Percentiles rank a stretch among this genome's conserved stretches.
Conservation (phyloP, 2,329 filamentous ascomycete species). For the Penicillium sp. region DNA sequence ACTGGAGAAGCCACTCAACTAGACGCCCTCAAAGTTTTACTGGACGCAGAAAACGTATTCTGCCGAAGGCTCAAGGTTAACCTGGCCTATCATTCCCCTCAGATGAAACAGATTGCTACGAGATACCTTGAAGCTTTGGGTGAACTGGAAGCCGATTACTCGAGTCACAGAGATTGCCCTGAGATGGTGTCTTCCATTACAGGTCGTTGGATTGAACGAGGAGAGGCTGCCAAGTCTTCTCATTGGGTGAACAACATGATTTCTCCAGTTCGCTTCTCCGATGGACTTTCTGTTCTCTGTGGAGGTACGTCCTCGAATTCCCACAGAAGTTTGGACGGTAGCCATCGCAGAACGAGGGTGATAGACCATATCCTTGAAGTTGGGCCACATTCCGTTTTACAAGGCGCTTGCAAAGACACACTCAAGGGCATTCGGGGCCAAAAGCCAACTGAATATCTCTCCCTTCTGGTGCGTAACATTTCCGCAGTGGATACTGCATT, state of each 20-base stretch:
- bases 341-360: neutral
- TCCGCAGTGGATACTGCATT: conserved; percentile 1
- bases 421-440: neutral
- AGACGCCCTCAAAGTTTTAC: neutral
- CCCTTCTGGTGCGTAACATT: neutral
- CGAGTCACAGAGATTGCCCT: neutral
- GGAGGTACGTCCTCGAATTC: neutral
- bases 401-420: conserved; percentile 1
- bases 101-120: conserved; percentile 8
- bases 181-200: neutral
- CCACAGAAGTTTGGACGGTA: neutral
- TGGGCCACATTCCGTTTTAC: conserved; percentile 26
- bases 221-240: conserved; percentile 12
- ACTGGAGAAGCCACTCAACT: conserved; percentile 5
- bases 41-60: neutral
- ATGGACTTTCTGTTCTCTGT: conserved; percentile 7
- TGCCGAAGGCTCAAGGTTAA: conserved; percentile 12
- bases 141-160: neutral
- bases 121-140: neutral
- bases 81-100: conserved; percentile 19
- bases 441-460: neutral
- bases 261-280: conserved; percentile 16
- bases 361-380: conserved; percentile 20
- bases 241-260: conserved; percentile 22
- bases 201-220: conserved; percentile 17